Conservation (phyloP, 1,284 basidiomycete species). For the Ganoderma leucocontextum region DNA sequence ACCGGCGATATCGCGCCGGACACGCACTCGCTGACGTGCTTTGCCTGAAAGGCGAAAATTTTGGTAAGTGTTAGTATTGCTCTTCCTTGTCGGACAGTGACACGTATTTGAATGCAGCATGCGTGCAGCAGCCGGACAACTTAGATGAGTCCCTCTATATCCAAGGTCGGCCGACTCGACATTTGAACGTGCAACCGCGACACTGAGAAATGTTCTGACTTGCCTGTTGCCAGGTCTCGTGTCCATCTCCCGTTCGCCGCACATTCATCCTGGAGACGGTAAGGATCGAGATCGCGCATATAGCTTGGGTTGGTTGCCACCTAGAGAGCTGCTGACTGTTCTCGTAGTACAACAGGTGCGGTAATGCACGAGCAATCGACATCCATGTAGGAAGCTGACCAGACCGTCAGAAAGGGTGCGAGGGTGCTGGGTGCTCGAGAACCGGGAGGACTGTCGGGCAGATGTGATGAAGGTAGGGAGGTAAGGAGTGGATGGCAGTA, state of each 20-base stretch:
- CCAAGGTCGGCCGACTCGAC: conserved; percentile 47
- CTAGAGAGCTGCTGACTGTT: background rate
- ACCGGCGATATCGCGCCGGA: conserved; percentile 57
- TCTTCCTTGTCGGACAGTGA: background rate
- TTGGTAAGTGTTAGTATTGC: conserved; percentile 52
- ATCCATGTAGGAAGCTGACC: too few species aligned
- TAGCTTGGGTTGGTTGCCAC: background rate
- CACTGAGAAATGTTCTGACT: background rate
- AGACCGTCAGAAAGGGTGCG: too few species aligned
- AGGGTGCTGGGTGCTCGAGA: too few species aligned
- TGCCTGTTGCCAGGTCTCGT: conserved; percentile 44
- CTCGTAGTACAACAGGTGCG: conserved; percentile 69
- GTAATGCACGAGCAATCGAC: too few species aligned
- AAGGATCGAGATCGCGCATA: conserved; percentile 19
- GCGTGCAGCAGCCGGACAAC: conserved; percentile 58
- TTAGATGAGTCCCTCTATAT: conserved; percentile 58
- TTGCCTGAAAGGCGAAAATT: conserved; percentile 64
- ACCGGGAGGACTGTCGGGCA: too few species aligned
- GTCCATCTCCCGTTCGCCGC: conserved; percentile 70
- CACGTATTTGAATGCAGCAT: conserved; percentile 48
- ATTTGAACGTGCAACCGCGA: background rate
- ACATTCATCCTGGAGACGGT: conserved; percentile 78
- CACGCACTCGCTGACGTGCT: conserved; percentile 54
- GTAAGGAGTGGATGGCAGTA: too few species aligned
- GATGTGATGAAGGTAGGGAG: too few species aligned